phyloP scores from a whole-genome alignment of 352 stramenopile species.

The Blastocystis sp. region DNA sequence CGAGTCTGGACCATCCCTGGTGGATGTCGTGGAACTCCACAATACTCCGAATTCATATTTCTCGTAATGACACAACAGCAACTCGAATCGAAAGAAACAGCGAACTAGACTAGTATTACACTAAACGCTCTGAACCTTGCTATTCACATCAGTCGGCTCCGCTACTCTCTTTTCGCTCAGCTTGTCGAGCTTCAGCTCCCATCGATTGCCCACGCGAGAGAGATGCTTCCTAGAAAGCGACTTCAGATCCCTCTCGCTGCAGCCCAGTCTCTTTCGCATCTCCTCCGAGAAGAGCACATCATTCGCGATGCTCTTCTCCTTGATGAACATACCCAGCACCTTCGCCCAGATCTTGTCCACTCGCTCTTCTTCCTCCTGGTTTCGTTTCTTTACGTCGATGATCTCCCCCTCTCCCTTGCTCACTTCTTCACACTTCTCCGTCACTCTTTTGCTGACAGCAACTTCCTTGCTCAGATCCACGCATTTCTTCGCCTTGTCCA shows the following conservation, averaged over 20 bases:
- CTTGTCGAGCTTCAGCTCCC: background rate
- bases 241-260: background rate
- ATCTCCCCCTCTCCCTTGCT: background rate
- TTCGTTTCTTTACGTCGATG: background rate
- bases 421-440: conserved; percentile 1
- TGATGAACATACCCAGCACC: background rate
- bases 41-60: background rate
- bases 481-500: conserved; percentile 1
- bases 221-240: background rate
- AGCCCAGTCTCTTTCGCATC: background rate
- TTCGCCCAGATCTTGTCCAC: background rate
- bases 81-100: background rate
- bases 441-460: background rate
- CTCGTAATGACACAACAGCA: background rate
- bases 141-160: background rate
- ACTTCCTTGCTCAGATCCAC: conserved; percentile 27
- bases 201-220: background rate
- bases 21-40: background rate
- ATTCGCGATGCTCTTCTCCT: background rate
- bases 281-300: background rate
- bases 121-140: background rate
- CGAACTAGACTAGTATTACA: background rate
- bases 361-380: background rate
- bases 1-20: background rate
- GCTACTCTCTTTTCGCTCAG: background rate